Percentiles rank a stretch among this genome's conserved stretches.
phyloP scores from a whole-genome alignment of 2,329 filamentous ascomycete genomes.

The Balansia obtecta region DNA sequence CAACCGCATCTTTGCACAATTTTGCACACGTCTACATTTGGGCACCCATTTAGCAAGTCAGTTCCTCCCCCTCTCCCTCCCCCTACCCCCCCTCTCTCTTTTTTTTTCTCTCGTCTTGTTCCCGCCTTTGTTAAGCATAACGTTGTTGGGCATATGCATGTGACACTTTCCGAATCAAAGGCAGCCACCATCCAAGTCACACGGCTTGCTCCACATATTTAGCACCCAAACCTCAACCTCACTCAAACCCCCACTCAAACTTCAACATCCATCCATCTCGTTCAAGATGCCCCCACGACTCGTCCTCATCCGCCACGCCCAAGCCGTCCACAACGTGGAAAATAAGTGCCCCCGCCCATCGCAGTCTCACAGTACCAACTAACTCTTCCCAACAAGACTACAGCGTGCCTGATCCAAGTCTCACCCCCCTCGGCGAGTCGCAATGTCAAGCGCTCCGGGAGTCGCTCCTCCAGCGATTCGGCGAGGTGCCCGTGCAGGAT shows the following conservation, averaged over 20 bases:
- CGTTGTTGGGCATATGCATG: too few species aligned
- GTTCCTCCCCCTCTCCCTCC: too few species aligned
- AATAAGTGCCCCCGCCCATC: conserved; percentile 27
- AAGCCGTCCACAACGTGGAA: conserved; percentile 45
- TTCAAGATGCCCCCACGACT: conserved; percentile 41
- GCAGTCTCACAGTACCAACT: conserved; percentile 1
- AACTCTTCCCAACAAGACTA: conserved; percentile 28
- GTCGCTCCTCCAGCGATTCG: conserved; percentile 28
- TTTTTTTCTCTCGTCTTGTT: too few species aligned
- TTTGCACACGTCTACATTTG: too few species aligned
- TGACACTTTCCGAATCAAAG: too few species aligned
- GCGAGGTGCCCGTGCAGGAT: conserved; percentile 17
- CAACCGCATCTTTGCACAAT: too few species aligned
- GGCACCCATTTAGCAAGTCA: too few species aligned
- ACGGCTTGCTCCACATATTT: not conserved
- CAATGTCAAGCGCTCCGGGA: conserved; percentile 35
- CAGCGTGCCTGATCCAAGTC: conserved; percentile 34
- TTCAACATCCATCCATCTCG: too few species aligned
- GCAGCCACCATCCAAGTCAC: too few species aligned
- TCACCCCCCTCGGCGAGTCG: conserved; percentile 34
- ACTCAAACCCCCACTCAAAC: not conserved
- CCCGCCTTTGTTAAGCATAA: too few species aligned
- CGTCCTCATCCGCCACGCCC: conserved; percentile 82
- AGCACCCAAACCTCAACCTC: not conserved
- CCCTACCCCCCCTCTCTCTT: too few species aligned